phyloP scores from a whole-genome alignment of 345 rosid species.

The Hibiscus syriacus region DNA sequence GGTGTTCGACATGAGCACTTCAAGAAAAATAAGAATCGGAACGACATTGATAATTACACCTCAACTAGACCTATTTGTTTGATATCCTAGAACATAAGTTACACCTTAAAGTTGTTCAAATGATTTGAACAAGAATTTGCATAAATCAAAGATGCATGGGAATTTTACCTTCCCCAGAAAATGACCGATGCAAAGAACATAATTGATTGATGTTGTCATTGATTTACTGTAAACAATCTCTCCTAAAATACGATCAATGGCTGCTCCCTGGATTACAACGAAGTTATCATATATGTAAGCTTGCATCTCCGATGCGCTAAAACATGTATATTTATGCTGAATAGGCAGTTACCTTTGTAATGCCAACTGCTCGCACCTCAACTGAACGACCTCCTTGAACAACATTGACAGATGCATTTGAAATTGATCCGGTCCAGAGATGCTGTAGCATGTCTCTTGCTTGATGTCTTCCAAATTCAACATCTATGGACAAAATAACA shows the following conservation, averaged over 20 bases:
- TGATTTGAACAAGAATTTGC: background rate
- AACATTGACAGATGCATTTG: constrained; percentile 98
- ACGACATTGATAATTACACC: background rate
- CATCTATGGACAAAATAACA: constrained; percentile 40
- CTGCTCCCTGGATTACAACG: constrained; percentile 63
- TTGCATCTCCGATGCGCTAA: background rate
- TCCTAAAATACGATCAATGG: constrained; percentile 91
- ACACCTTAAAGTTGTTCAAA: background rate
- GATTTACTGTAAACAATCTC: constrained; percentile 95
- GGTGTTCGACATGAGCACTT: background rate
- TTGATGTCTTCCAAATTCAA: constrained; percentile 95
- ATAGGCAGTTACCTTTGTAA: constrained; percentile 60
- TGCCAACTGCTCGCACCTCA: constrained; percentile 97
- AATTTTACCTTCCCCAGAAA: constrained; percentile 86
- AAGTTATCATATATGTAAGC: constrained; percentile 4
- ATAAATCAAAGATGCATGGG: background rate
- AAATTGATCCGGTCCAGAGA: constrained; percentile 99
- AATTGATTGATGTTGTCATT: constrained; percentile 85
- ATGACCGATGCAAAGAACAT: constrained; percentile 91
- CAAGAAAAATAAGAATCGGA: background rate
- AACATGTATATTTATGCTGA: background rate
- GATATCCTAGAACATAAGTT: background rate
- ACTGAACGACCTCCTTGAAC: constrained; percentile 97
- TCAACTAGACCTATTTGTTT: background rate
- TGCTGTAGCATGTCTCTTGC: constrained; percentile 99